Evolutionary conservation across 129 eudicot genomes (phyloP).

Genomic region (Centella asiatica): DNA sequence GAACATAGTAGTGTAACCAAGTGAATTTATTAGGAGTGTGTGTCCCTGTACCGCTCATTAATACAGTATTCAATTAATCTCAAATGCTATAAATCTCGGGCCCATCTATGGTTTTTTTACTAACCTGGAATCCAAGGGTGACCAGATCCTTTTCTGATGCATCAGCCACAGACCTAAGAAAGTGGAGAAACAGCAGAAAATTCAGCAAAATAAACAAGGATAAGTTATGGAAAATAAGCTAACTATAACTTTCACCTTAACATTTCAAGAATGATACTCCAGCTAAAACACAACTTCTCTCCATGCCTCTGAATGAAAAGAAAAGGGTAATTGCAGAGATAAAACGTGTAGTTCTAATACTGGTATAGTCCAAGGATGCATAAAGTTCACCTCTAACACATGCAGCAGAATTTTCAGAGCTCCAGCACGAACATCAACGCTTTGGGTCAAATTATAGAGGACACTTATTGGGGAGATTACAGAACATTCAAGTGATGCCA

Average conservation of each 20-base stretch:
- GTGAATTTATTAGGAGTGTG: too few species aligned
- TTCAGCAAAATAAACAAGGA: slow-evolving; percentile 1
- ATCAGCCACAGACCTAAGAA: slow-evolving; percentile 90
- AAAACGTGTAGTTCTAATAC: not conserved
- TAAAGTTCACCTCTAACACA: slow-evolving; percentile 67
- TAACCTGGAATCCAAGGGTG: slow-evolving; percentile 94
- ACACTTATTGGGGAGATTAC: slow-evolving; percentile 71
- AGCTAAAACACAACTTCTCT: slow-evolving; percentile 80
- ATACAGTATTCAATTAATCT: not conserved
- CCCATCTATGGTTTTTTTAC: slow-evolving; percentile 11
- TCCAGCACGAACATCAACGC: slow-evolving; percentile 72
- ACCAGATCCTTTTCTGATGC: slow-evolving; percentile 93
- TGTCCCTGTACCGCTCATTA: too few species aligned
- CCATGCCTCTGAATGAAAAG: slow-evolving; percentile 60
- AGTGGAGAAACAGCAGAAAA: slow-evolving; percentile 19
- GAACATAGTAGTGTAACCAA: too few species aligned
- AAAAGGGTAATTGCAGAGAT: not conserved
- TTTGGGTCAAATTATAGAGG: slow-evolving; percentile 61
- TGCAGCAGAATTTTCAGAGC: slow-evolving; percentile 88
- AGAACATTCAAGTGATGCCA: slow-evolving; percentile 78
- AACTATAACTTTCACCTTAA: slow-evolving; percentile 43
- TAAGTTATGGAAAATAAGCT: slow-evolving; percentile 9
- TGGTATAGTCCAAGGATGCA: not conserved
- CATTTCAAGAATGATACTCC: slow-evolving; percentile 93
- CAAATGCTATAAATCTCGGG: not conserved